A percentile compares a stretch with the other conserved stretches of the same genome.
Conservation (phyloP, 345 rosid genomes). For the Arabidopsis thaliana region TAIR10.1 NC_003070.9:17616501-17617000, state of each 20-base stretch:
- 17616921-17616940: neutral
- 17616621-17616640: neutral
- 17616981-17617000: too few relatives aligned
- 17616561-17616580: slow-evolving; percentile 56
- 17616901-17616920: neutral
- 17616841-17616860: neutral
- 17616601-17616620: neutral
- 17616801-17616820: neutral
- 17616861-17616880: neutral
- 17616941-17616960: neutral
- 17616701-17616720: slow-evolving; percentile 73
- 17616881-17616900: neutral
- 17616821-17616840: neutral
- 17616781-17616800: neutral
- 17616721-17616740: slow-evolving; percentile 59
- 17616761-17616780: neutral
- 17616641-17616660: slow-evolving; percentile 54
- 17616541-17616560: slow-evolving; percentile 54
- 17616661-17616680: slow-evolving; percentile 63
- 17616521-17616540: slow-evolving; percentile 64
- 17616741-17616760: neutral
- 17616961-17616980: neutral
- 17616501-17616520: slow-evolving; percentile 73
- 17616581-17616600: neutral
- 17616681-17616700: slow-evolving; percentile 65